Conservation (phyloP, 768 basidiomycete genomes). For the Boletellus sp. region DNA sequence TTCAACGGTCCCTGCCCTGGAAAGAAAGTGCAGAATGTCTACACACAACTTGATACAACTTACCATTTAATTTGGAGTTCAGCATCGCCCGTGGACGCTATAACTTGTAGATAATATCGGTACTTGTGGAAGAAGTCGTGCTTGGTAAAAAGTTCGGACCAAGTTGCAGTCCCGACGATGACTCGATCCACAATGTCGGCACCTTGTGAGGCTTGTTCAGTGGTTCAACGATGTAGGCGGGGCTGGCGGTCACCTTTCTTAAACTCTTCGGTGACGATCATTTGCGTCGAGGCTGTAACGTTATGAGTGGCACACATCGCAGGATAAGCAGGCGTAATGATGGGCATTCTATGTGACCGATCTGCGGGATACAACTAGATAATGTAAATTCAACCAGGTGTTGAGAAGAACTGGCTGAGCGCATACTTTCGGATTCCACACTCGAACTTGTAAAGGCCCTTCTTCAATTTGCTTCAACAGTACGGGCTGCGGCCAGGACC, state of each 20-base stretch:
- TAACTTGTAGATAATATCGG: slow-evolving; percentile 93
- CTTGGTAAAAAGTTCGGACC: slow-evolving; percentile 92
- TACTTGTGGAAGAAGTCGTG: slow-evolving; percentile 98
- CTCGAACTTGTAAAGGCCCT: slow-evolving; percentile 86
- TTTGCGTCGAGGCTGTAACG: slow-evolving; percentile 91
- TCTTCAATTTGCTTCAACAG: slow-evolving; percentile 95
- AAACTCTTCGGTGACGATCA: slow-evolving; percentile 95
- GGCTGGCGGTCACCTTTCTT: slow-evolving; percentile 61
- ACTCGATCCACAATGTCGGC: slow-evolving; percentile 93
- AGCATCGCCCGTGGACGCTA: slow-evolving; percentile 79
- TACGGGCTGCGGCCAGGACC: slow-evolving; percentile 99
- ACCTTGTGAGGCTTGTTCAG: slow-evolving; percentile 45
- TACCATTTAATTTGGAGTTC: slow-evolving; percentile 95
- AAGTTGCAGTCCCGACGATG: slow-evolving; percentile 74
- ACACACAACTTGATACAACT: slow-evolving; percentile 17
- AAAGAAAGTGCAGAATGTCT: slow-evolving; percentile 13
- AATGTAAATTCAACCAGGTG: background rate
- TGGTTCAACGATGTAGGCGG: background rate
- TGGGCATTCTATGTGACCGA: slow-evolving; percentile 96
- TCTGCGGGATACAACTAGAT: slow-evolving; percentile 86
- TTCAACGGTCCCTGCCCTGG: slow-evolving; percentile 95
- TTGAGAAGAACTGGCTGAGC: background rate
- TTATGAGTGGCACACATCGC: slow-evolving; percentile 99
- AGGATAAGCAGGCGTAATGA: slow-evolving; percentile 98
- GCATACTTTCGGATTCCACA: slow-evolving; percentile 94